phyloP scores from a whole-genome alignment of 345 rosid species.

The Nasturtium officinale region DNA sequence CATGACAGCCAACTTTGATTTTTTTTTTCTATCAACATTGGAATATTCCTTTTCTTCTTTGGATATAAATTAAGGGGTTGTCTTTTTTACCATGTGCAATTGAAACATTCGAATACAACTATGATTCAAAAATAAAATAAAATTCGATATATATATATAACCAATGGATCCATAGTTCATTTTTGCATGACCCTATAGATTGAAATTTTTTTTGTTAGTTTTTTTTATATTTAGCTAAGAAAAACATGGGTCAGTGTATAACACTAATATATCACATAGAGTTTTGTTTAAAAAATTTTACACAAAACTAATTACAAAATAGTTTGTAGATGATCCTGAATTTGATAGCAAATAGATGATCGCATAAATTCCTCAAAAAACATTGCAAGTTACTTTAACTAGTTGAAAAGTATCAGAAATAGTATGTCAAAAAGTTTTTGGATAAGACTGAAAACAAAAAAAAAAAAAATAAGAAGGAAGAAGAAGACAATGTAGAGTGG shows the following conservation, averaged over 20 bases:
- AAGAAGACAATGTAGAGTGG: constrained; percentile 1
- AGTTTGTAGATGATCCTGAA: background rate
- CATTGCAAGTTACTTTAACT: background rate
- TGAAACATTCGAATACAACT: too few relatives aligned
- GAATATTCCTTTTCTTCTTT: constrained; percentile 7
- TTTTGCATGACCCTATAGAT: too few relatives aligned
- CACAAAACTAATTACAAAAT: background rate
- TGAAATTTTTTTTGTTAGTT: too few relatives aligned
- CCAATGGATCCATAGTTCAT: too few relatives aligned
- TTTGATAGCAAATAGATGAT: background rate
- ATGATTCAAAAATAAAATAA: too few relatives aligned
- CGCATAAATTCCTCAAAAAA: background rate
- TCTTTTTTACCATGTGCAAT: background rate
- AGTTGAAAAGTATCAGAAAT: background rate
- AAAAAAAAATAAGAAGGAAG: too few relatives aligned
- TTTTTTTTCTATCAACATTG: background rate
- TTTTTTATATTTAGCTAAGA: too few relatives aligned
- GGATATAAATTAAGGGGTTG: background rate
- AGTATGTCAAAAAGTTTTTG: background rate
- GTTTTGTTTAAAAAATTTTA: background rate
- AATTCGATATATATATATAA: too few relatives aligned
- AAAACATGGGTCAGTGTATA: too few relatives aligned
- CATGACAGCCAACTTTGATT: constrained; percentile 8
- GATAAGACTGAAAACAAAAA: background rate
- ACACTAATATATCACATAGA: background rate